phyloP scores from a whole-genome alignment of 2,329 filamentous ascomycete species.

The Trichoderma gracile region DNA sequence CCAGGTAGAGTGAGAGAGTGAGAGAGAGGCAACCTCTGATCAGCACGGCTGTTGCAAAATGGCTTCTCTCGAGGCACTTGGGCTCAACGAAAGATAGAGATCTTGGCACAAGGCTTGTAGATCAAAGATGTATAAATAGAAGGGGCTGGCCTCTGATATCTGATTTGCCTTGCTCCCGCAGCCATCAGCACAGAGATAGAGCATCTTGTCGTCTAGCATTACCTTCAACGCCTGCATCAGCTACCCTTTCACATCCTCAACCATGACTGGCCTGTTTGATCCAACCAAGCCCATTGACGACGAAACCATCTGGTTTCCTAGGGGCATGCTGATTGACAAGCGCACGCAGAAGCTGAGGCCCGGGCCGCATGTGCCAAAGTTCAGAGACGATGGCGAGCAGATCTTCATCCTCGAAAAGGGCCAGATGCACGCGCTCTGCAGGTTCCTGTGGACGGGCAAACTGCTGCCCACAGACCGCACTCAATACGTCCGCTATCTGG shows the following conservation, averaged over 20 bases:
- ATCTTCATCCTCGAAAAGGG: background rate
- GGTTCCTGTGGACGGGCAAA: slow-evolving; percentile 13
- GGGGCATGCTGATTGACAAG: background rate
- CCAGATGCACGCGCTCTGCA: slow-evolving; percentile 4
- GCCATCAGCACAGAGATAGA: background rate
- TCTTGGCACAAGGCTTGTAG: too few species aligned
- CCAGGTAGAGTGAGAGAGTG: too few species aligned
- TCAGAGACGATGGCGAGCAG: background rate
- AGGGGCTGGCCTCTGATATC: too few species aligned
- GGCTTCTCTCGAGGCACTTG: too few species aligned
- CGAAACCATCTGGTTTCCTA: background rate
- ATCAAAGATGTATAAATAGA: too few species aligned
- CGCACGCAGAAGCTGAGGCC: background rate
- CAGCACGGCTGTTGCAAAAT: too few species aligned
- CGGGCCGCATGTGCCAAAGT: background rate
- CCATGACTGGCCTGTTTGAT: background rate
- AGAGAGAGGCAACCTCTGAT: too few species aligned
- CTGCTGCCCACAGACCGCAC: background rate
- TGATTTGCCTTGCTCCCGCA: background rate
- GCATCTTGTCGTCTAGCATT: background rate
- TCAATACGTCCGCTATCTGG: background rate
- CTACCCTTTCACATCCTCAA: background rate
- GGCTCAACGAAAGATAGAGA: too few species aligned
- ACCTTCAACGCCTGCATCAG: background rate
- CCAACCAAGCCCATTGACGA: background rate